Evolutionary conservation across 352 stramenopile genomes (phyloP), one percentile per base, ranked within the genome.

Genomic region (Pythium aquatile): DNA sequence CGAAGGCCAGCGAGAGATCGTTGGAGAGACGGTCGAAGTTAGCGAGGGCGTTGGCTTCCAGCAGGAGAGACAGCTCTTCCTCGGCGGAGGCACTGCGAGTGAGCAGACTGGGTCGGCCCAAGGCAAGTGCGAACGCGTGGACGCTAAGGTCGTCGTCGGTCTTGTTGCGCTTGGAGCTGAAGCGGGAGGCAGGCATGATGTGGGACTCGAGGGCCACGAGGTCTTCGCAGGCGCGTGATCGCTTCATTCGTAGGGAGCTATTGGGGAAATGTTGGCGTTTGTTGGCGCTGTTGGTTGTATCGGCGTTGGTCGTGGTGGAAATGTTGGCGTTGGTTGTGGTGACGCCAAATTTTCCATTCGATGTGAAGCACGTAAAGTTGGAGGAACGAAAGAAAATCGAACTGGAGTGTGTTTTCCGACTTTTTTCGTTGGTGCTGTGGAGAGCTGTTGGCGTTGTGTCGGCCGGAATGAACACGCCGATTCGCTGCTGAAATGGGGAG

Each of bases 151-250:
- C 65, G 29, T 58, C 46, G 29, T 58, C 46, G 8, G 52, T 66
- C 53, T 66, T 66, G 65, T 71, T 71, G 32, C 65, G 65, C 65
- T 71, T 71, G 56, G 56, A 33, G 16, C 14, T 58, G 30, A 5
- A 58, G 10, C 53, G 42, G 17, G 10, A 40, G 52, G 16, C 0
- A 44, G 57, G 51, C 72, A 55, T 39, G 71, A 51, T 10, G 58
- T 65, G 70, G 64, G 56, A 69, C 59, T 79, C 81, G 49, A 90
- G 72, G 30, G 78, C 75, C 52, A 86, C 74, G 39, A 90, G 74
- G 60, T 90, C 78, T 62, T 88, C 77, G 62, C 76, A 88, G n/a
- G 81, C 81, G 54, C 81, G 78, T 32, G 81, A 90, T 72, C 81
- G 75, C 67, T 90, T 90, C 81, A 90, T 51, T 28, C 44, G 44